phyloP scores from a whole-genome alignment of 441 rosid species.

The Mallotus repandus region DNA sequence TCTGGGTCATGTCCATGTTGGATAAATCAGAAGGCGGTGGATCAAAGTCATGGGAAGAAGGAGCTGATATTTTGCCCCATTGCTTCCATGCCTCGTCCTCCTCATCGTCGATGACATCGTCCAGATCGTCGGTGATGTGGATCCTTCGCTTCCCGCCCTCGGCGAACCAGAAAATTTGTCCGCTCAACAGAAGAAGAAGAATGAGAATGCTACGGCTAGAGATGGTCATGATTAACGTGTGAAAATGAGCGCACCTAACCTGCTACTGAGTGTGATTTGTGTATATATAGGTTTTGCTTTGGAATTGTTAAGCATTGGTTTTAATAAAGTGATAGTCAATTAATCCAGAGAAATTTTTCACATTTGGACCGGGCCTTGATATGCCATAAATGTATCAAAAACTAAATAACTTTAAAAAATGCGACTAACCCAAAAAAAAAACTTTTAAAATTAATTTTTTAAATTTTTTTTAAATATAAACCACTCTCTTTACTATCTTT shows the following conservation, averaged over 20 bases:
- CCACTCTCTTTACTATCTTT: no score
- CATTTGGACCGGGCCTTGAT: no score
- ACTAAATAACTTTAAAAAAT: no score
- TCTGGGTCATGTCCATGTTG: constrained; percentile 50
- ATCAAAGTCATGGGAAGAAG: constrained; percentile 34
- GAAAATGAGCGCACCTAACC: neutral
- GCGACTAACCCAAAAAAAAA: no score
- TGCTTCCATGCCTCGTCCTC: constrained; percentile 90
- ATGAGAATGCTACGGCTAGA: constrained; percentile 18
- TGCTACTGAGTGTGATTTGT: neutral
- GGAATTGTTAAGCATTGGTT: no score
- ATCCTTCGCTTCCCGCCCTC: constrained; percentile 58
- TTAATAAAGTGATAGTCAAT: no score
- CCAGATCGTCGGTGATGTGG: constrained; percentile 80
- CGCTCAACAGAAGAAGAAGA: constrained; percentile 26
- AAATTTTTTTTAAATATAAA: no score
- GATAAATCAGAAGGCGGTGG: constrained; percentile 68
- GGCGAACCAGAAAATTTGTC: constrained; percentile 30
- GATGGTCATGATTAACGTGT: constrained; percentile 6
- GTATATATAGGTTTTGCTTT: constrained; percentile 2
- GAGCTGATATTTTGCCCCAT: constrained; percentile 64
- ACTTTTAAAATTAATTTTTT: no score
- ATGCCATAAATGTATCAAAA: no score
- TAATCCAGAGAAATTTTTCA: no score
- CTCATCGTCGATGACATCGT: constrained; percentile 80